Conservation (phyloP, 371 early-diverging fungal genomes). For the Syncephalastrum monosporum region DNA sequence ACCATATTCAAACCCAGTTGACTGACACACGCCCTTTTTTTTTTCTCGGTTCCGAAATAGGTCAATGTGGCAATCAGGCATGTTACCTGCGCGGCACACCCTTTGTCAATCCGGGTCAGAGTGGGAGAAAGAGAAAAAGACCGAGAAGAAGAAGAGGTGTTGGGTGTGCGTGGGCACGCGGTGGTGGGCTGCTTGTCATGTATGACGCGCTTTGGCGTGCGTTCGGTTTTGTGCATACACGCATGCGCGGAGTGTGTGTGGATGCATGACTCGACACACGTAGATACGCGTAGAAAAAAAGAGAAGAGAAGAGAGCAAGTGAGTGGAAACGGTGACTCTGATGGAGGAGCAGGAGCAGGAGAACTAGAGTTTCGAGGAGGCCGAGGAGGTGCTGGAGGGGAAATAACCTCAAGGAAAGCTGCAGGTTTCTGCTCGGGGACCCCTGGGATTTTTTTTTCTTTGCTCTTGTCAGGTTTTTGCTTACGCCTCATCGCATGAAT, state of each 20-base stretch:
- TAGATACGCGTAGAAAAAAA: no score
- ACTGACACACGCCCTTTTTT: not conserved
- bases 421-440: not conserved
- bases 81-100: slow-evolving; percentile 14
- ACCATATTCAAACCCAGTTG: not conserved
- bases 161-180: not conserved
- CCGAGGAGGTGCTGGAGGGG: no score
- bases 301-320: no score
- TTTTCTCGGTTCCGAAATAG: slow-evolving; percentile 15
- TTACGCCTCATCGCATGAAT: slow-evolving; percentile 8
- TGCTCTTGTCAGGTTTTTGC: not conserved
- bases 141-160: not conserved
- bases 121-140: not conserved
- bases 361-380: no score
- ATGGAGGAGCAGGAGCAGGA: no score
- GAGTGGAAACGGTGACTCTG: no score
- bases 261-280: no score
- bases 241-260: not conserved
- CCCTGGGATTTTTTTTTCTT: not conserved
- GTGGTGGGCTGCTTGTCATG: not conserved
- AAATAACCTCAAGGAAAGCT: no score
- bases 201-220: slow-evolving; percentile 9
- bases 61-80: slow-evolving; percentile 90
- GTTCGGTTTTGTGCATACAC: slow-evolving; percentile 6
- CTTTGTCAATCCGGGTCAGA: not conserved